phyloP scores from a whole-genome alignment of 2,329 filamentous ascomycete species.

The Nemania sp. region DNA sequence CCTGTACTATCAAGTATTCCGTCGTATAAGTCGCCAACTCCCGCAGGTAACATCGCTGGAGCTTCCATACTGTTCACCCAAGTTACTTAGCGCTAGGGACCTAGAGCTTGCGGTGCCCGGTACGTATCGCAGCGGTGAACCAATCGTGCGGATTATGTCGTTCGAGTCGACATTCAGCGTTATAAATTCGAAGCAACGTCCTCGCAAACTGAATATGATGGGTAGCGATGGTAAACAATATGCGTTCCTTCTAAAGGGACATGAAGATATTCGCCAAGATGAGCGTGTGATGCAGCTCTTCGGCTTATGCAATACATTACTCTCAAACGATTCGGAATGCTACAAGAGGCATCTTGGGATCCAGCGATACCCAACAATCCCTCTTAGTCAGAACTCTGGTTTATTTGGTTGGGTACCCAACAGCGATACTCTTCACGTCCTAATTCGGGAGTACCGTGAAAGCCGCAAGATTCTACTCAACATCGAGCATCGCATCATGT shows the following conservation, averaged over 20 bases:
- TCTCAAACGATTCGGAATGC: slow-evolving; percentile 92
- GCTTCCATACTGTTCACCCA: slow-evolving; percentile 95
- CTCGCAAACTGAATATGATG: slow-evolving; percentile 86
- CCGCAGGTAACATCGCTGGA: slow-evolving; percentile 93
- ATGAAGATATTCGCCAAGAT: slow-evolving; percentile 98
- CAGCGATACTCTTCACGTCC: slow-evolving; percentile 94
- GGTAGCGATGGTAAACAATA: slow-evolving; percentile 91
- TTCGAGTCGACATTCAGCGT: slow-evolving; percentile 93
- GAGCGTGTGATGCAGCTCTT: slow-evolving; percentile 99
- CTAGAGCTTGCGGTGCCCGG: slow-evolving; percentile 96
- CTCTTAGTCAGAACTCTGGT: slow-evolving; percentile 94
- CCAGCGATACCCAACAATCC: slow-evolving; percentile 95
- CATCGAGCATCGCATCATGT: slow-evolving; percentile 99
- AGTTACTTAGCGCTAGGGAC: slow-evolving; percentile 85
- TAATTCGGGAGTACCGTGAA: slow-evolving; percentile 97
- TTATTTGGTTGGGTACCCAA: slow-evolving; percentile 97
- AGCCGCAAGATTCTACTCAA: slow-evolving; percentile 97
- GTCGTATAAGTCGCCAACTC: slow-evolving; percentile 91
- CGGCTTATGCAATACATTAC: slow-evolving; percentile 93
- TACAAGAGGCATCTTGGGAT: slow-evolving; percentile 98
- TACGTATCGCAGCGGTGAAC: slow-evolving; percentile 83
- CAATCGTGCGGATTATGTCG: slow-evolving; percentile 85
- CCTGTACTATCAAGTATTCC: slow-evolving; percentile 98
- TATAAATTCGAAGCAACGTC: slow-evolving; percentile 96
- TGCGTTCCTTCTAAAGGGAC: slow-evolving; percentile 94